Conservation (phyloP, 306 rosid genomes). For the Alnus rubra region DNA sequence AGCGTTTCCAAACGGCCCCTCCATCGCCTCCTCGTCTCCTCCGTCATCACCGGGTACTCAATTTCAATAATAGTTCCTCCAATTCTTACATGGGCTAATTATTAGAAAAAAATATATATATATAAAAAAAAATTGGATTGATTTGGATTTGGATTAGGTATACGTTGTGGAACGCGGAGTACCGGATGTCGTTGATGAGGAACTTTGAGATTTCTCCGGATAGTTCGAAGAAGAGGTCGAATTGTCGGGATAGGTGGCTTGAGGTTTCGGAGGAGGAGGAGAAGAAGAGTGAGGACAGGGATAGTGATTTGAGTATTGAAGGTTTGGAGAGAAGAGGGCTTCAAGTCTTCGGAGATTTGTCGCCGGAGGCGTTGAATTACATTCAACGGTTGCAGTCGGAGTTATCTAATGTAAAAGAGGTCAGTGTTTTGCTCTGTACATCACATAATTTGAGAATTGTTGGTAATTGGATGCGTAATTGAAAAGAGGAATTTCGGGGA, state of each 20-base stretch:
- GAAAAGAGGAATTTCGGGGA: background rate
- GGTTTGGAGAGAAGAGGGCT: constrained; percentile 42
- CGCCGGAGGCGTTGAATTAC: constrained; percentile 75
- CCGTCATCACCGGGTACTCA: constrained; percentile 87
- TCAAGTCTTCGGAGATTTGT: constrained; percentile 55
- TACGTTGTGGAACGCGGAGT: constrained; percentile 96
- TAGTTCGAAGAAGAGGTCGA: constrained; percentile 27
- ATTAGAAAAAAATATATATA: background rate
- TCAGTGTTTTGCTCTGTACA: constrained; percentile 24
- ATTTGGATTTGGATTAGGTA: constrained; percentile 48
- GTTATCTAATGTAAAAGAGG: constrained; percentile 60
- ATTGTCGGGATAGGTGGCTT: constrained; percentile 7
- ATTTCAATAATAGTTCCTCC: background rate
- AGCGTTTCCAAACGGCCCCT: constrained; percentile 62
- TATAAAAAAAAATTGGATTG: background rate
- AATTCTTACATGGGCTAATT: background rate
- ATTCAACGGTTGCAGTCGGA: constrained; percentile 75
- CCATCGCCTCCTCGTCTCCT: constrained; percentile 75
- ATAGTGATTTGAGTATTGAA: constrained; percentile 26
- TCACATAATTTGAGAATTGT: background rate
- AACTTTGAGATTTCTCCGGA: constrained; percentile 63
- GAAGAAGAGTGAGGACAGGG: constrained; percentile 30
- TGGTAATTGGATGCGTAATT: background rate
- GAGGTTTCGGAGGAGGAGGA: constrained; percentile 37
- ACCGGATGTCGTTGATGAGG: constrained; percentile 78